Evolutionary conservation across 2,329 filamentous ascomycete species (phyloP).

Genomic region (Thielaviopsis euricoi): DNA sequence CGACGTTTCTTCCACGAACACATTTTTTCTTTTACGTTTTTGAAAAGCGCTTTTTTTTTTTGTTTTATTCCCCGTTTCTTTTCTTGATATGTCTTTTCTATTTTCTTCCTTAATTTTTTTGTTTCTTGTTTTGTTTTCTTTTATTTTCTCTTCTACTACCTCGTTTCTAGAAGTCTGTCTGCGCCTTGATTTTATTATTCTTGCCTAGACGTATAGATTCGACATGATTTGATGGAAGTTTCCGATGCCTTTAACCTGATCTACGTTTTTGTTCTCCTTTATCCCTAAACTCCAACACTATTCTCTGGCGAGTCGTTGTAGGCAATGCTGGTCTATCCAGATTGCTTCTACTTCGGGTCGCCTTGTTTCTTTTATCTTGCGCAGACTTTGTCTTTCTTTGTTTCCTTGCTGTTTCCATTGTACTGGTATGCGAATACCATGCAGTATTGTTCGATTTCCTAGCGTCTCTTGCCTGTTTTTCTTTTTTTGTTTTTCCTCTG

Average conservation of each 20-base stretch:
- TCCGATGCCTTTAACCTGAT: neutral
- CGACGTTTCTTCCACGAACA: neutral
- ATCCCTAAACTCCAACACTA: neutral
- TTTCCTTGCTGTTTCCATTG: neutral
- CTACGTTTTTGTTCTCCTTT: neutral
- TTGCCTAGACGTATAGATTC: neutral
- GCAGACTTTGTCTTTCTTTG: neutral
- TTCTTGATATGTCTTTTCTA: neutral
- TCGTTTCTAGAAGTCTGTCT: neutral
- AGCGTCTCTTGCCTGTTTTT: neutral
- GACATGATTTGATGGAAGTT: neutral
- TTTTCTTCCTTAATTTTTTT: neutral
- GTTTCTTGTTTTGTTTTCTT: neutral
- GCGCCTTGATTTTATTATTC: neutral
- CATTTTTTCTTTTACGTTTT: conserved; percentile 2
- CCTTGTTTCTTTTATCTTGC: neutral
- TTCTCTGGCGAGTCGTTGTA: neutral
- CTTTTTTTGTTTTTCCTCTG: neutral
- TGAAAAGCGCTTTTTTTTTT: neutral
- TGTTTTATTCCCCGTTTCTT: neutral
- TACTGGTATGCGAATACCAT: conserved; percentile 2
- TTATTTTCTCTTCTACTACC: neutral
- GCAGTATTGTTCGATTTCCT: neutral
- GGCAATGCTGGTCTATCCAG: neutral
- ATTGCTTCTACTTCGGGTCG: neutral